Conservation (phyloP, 2,329 filamentous ascomycete species). For the Colletotrichum brevisporum region DNA sequence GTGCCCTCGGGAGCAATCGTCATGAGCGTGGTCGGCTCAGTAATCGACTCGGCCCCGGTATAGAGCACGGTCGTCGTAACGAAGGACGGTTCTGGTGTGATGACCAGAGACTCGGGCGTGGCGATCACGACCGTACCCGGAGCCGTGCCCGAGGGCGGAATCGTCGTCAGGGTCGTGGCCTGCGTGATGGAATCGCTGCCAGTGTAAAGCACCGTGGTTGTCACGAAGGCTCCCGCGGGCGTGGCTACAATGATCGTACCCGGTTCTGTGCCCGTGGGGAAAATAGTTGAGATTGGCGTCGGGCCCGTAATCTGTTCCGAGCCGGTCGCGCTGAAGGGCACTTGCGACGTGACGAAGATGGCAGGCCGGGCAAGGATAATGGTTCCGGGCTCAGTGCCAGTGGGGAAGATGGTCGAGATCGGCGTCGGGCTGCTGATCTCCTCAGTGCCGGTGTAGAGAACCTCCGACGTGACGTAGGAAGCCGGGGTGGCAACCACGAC, state of each 20-base stretch:
- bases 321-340: neutral
- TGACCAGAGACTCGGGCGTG: neutral
- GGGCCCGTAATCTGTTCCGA: neutral
- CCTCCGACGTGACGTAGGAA: conserved; percentile 7
- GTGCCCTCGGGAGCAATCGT: conserved; percentile 20
- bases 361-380: conserved; percentile 12
- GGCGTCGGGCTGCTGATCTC: neutral
- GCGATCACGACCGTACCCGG: conserved; percentile 31
- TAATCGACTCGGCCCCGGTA: neutral
- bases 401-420: conserved; percentile 22
- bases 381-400: conserved; percentile 24
- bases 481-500: neutral
- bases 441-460: conserved; percentile 8
- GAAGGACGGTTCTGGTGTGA: neutral
- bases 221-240: neutral
- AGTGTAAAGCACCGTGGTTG: neutral
- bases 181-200: conserved; percentile 1
- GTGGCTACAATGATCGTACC: conserved; percentile 8
- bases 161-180: conserved; percentile 8
- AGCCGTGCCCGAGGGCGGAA: conserved; percentile 18
- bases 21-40: neutral
- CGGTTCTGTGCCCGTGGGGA: neutral
- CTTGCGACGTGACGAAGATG: neutral
- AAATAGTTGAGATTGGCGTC: neutral
- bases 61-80: neutral